Evolutionary conservation across 176 grass and related monocot genomes (phyloP).

Genomic region (Chrysopogon serrulatus): DNA sequence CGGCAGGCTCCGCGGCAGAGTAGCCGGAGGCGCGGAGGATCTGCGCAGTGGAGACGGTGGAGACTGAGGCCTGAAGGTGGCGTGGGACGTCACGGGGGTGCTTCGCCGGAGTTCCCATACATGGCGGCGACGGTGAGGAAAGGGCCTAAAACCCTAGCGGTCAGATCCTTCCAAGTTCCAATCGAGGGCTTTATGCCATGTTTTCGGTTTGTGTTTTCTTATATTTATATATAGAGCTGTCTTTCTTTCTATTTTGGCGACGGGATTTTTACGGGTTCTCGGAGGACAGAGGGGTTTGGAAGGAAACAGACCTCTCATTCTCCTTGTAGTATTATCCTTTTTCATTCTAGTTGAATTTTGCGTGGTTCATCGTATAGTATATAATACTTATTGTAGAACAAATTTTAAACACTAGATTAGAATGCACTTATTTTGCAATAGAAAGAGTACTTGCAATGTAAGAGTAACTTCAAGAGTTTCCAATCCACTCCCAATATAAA

Average conservation of each 20-base stretch:
- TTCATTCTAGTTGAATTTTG: too few relatives aligned
- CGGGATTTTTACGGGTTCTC: not conserved
- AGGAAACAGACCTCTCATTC: too few relatives aligned
- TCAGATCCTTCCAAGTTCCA: not conserved
- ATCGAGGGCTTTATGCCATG: conserved; percentile 16
- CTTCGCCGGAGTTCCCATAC: conserved; percentile 47
- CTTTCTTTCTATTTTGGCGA: not conserved
- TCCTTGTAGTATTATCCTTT: too few relatives aligned
- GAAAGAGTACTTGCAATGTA: too few relatives aligned
- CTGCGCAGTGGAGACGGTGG: conserved; percentile 41
- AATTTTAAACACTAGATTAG: too few relatives aligned
- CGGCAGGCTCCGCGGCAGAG: conserved; percentile 20
- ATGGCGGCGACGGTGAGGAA: conserved; percentile 16
- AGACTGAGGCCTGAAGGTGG: not conserved
- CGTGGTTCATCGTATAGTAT: too few relatives aligned
- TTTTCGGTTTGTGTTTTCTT: not conserved
- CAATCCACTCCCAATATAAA: too few relatives aligned
- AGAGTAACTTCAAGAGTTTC: too few relatives aligned
- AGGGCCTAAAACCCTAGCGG: conserved; percentile 9
- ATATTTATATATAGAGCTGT: too few relatives aligned
- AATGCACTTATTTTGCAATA: too few relatives aligned
- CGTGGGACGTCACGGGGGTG: not conserved
- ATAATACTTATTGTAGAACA: too few relatives aligned
- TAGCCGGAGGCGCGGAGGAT: conserved; percentile 50
- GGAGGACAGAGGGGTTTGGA: too few relatives aligned